Conservation (phyloP, 2,329 filamentous ascomycete genomes). For the Xylariaceae sp. region DNA sequence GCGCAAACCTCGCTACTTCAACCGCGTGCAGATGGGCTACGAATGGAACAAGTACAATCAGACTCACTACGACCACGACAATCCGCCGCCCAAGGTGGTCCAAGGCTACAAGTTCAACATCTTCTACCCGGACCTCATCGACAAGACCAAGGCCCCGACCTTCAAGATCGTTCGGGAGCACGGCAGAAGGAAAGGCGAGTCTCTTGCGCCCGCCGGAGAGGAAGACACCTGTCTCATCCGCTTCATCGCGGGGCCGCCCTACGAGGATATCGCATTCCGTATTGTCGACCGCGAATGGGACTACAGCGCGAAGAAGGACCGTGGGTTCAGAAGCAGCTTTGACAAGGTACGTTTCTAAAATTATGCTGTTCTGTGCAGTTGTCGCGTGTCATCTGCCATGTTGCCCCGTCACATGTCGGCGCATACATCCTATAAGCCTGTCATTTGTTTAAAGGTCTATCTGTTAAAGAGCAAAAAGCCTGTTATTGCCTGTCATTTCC, state of each 20-base stretch:
- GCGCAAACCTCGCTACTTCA: conserved; percentile 94
- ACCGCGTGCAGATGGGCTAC: conserved; percentile 97
- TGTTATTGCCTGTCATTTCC: conserved; percentile 14
- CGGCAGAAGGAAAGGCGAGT: conserved; percentile 83
- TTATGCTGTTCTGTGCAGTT: too few relatives aligned
- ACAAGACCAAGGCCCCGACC: conserved; percentile 89
- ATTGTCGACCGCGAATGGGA: conserved; percentile 99
- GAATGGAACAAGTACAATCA: conserved; percentile 99
- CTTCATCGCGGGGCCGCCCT: conserved; percentile 91
- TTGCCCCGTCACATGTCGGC: too few relatives aligned
- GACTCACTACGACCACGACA: conserved; percentile 98
- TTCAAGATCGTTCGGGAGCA: conserved; percentile 95
- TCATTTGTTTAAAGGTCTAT: too few relatives aligned
- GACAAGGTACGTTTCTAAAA: conserved; percentile 70
- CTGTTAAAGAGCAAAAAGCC: too few relatives aligned
- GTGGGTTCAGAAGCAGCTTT: conserved; percentile 94
- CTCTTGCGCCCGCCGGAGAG: conserved; percentile 87
- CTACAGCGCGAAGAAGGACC: conserved; percentile 90
- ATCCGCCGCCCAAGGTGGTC: conserved; percentile 94
- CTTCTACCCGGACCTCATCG: conserved; percentile 95
- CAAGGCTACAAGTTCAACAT: conserved; percentile 99
- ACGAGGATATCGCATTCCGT: conserved; percentile 93
- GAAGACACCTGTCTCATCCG: conserved; percentile 96
- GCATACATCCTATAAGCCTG: background rate
- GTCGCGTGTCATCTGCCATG: too few relatives aligned